Evolutionary conservation across 306 rosid species (phyloP), one percentile per base, ranked within the genome.

Genomic region (Mimosa bimucronata): DNA sequence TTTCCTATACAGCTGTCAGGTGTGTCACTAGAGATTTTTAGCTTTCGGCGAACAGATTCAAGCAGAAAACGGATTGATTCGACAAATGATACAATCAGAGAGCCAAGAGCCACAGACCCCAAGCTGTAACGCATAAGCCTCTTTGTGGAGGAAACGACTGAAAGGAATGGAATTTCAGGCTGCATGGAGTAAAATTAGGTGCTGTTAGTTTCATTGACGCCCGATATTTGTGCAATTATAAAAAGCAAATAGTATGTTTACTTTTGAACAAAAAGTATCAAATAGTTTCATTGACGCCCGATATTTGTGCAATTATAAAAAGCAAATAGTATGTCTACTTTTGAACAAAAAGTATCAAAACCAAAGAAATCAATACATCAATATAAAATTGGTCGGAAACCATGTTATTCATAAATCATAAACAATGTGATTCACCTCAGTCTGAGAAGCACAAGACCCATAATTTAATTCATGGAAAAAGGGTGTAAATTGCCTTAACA

Each of bases 61-160:
- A 95, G 97, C 85, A 91, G 87, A 84, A 91, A 95, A 44, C 97
- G 97, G 74, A 91, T 85, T 61, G 98, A 93, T 85, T 93, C 99
- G 80, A 93, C 92, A 84, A 91, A 93, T 66, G 98, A 91, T 40
- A 95, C 93, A 14, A 89, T 85, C 76, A 95, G 85, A 81, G 99
- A 95, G 81, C 98, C 99, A 19, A 95, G 90, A 76, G 97, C 98
- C 73, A 95, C 87, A 18, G 99, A 95, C 67, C 99, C 99, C 13
- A 95, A 94, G 83, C 86, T 85, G 84, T 95, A 95, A 70, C 97
- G 87, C 71, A 85, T 78, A 38, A 95, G 92, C 89, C 97, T 86
- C 79, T 87, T 91, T 94, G 90, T 89, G 53, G 97, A 90, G 82
- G 99, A 89, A 83, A 95, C 87, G n/a, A 95, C 99, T 6, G 99